Evolutionary conservation across 2,329 filamentous ascomycete genomes (phyloP), one percentile per base, ranked within the genome.

Genomic region (Parastagonospora nodorum): DNA sequence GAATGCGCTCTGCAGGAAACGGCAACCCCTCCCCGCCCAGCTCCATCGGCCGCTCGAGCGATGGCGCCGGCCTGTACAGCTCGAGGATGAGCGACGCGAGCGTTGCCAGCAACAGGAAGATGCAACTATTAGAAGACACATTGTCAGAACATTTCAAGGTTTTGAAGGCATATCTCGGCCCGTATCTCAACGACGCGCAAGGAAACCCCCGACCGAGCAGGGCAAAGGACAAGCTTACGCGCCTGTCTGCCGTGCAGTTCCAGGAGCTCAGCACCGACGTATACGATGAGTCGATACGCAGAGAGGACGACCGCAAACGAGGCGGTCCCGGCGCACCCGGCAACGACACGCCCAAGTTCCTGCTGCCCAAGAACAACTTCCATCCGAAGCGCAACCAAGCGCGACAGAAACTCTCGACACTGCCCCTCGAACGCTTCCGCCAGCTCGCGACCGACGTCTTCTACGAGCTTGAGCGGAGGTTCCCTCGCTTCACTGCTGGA

Each of bases 311-410:
- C 44, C 75, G 77, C 32, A 69, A 71, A 50, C 69, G 74, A 43
- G 73, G 76, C 28, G 76, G 77, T n/a, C 71, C 70, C 16, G 67
- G 81, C 44, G 82, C 82, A 40, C 77, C 77, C 28, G 74, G 75
- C 40, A 77, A 73, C 61, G 64, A 71, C 41, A 74, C 66, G 58
- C 77, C 64, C 72, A 82, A 72, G 10, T 95, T 86, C 69, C 83
- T 99, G 5, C 78, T 90, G 19, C 90, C 94, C n/a, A 91, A 93
- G 72, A 83, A 88, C 58, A 88, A 86, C 57, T 97, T 97, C 75
- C 94, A 99, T 74, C 92, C 92, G 2, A 99, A 97, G 76, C 88
- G 94, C 57, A 99, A 99, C 71, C 92, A 97, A 73, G 94, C 94
- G n/a, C 85, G 94, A 35, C 92, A 97, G 74, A 95, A 96, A 73